Evolutionary conservation across 257 asterid genomes (phyloP), one percentile per base, ranked within the genome.

Genomic region (Petunia axillaris): DNA sequence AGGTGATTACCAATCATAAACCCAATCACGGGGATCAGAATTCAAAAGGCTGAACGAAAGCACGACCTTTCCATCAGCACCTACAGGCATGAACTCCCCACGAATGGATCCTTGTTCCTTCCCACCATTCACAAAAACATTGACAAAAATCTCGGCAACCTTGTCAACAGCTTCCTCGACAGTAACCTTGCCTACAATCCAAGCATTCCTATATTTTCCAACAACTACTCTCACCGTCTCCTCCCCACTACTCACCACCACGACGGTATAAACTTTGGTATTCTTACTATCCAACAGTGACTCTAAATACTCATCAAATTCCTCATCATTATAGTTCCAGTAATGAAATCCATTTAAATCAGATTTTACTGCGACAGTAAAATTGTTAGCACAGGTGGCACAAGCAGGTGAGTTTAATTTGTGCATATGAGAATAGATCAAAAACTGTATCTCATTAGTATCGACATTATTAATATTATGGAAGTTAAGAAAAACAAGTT

Each of bases 71-170:
- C 98, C 98, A 87, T 96, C 99, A 4, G 97, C 95, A 76, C 95
- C 99, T n/a, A 92, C 94, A 0, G 98, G 99, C 97, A 95, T 93
- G 88, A 95, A 93, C 90, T 92, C 99, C 79, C 92, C 97, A 58
- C 84, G 83, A 77, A 96, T 89, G 3, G 90, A 84, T 39, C 94
- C 97, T 84, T 93, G 96, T 78, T 93, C 94, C 84, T 84, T 95
- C 81, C 96, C 97, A 76, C 98, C 98, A 83, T 94, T 92, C 81
- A 89, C 87, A 82, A 95, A 93, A 44, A 89, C 92, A 64, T 85
- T 85, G 77, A 91, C 90, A 50, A 96, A 94, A 64, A 92, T 85
- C 89, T 92, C 91, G 0, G 93, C 93, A 79, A 93, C 89, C 87
- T 85, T 90, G 88, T 85, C 85, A 81, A 77, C 88, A 41, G 91